Conservation (phyloP, 129 eudicot species). For the Lactuca saligna region DNA sequence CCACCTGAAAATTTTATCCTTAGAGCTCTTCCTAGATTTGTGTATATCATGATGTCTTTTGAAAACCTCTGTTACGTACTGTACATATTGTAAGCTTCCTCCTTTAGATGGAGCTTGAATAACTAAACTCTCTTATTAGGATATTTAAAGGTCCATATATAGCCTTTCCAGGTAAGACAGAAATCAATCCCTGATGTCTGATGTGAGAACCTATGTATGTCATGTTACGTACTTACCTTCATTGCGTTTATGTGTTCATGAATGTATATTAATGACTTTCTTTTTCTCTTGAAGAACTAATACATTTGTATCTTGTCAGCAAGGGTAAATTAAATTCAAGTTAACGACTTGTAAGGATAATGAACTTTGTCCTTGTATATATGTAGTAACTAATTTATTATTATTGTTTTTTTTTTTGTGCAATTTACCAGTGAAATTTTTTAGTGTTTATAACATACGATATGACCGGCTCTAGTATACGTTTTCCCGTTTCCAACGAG, state of each 20-base stretch:
- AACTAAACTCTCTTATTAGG: constrained; percentile 25
- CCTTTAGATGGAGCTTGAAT: constrained; percentile 10
- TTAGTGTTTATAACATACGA: too few relatives aligned
- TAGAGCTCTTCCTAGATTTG: not conserved
- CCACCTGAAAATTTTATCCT: not conserved
- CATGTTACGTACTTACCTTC: constrained; percentile 12
- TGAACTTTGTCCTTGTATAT: too few relatives aligned
- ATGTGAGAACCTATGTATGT: constrained; percentile 8
- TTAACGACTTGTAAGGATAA: too few relatives aligned
- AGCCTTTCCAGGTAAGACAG: constrained; percentile 9
- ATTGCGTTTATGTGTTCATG: constrained; percentile 6
- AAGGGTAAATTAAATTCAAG: not conserved
- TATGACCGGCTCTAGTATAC: too few relatives aligned
- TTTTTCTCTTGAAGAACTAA: not conserved
- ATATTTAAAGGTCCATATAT: constrained; percentile 7
- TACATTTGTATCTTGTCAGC: not conserved
- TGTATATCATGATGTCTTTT: not conserved
- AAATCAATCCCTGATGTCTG: constrained; percentile 14
- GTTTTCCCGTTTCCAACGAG: too few relatives aligned
- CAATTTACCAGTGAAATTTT: too few relatives aligned
- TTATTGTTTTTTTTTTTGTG: too few relatives aligned
- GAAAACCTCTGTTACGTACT: not conserved
- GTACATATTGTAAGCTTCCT: constrained; percentile 24
- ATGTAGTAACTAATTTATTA: too few relatives aligned
- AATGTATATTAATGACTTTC: not conserved